Evolutionary conservation across 2,329 filamentous ascomycete species (phyloP), one percentile per base, ranked within the genome.

Genomic region (Endoconidiophora laricicola): DNA sequence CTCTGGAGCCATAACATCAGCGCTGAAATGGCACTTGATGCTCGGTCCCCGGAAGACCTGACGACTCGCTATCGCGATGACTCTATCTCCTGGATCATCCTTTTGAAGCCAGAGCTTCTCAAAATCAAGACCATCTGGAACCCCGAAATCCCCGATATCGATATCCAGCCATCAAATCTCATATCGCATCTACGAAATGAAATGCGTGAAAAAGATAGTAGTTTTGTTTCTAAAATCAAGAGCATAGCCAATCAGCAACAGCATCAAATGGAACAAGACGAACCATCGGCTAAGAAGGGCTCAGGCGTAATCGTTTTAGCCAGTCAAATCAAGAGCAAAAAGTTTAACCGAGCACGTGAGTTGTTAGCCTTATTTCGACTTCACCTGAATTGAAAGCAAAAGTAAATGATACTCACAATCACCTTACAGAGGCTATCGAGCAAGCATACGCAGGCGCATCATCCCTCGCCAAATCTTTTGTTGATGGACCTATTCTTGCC

Each of bases 1-100:
- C 72, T 98, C 3, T 96, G 91, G 81, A 71, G 78, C 1, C 78
- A 86, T 58, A 82, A 85, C 51, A 84, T 96, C 60, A 90, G 81
- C 54, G 86, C 90, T 4, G 91, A 98, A 65, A 71, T 98, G 26
- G 86, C 87, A 4, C 76, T 79, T 24, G 85, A 94, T 60, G 76
- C 83, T 0, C 75, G 81, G 16, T 86, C 83, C 0, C 74, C 83
- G 0, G 86, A 94, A 68, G 85, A 91, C 54, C 69, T 94, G 9
- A 70, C 86, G 12, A 76, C 79, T 24, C 80, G 80, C 59, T 83
- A 93, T 59, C 74, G 82, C 12, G 83, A 87, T 51, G 82, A 86
- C 56, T 73, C 73, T 24, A 84, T 94, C 62, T 82, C 76, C 23
- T 96, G 88, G 86, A 78, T 94, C 53, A 77, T 95, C 37, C 83